phyloP scores from a whole-genome alignment of 2,329 filamentous ascomycete genomes.

The Calonectria crousiana region DNA sequence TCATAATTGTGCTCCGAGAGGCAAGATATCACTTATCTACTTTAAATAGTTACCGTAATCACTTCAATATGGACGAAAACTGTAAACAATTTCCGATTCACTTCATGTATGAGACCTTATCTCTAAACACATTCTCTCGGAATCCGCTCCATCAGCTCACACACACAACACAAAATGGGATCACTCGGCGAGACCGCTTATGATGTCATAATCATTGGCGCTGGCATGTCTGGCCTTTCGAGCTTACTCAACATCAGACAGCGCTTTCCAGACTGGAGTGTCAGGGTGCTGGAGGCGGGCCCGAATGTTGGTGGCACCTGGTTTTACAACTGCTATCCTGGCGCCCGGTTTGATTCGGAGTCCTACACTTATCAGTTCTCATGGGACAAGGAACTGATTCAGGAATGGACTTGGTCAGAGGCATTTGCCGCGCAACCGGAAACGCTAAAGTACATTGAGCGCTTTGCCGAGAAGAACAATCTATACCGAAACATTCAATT shows the following conservation, averaged over 20 bases:
- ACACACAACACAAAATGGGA: slow-evolving; percentile 23
- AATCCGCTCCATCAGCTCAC: too few relatives aligned
- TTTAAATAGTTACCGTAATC: neutral
- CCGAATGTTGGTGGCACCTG: slow-evolving; percentile 40
- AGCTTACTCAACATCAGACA: slow-evolving; percentile 54
- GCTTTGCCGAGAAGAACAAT: slow-evolving; percentile 5
- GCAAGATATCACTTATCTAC: neutral
- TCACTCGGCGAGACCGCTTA: slow-evolving; percentile 24
- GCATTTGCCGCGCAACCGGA: slow-evolving; percentile 7
- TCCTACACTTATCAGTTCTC: slow-evolving; percentile 54
- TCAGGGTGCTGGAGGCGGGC: slow-evolving; percentile 35
- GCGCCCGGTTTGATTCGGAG: slow-evolving; percentile 52
- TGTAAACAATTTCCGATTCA: neutral
- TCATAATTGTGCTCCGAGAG: too few relatives aligned
- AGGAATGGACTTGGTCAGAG: slow-evolving; percentile 15
- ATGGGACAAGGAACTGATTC: slow-evolving; percentile 13
- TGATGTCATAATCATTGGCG: slow-evolving; percentile 37
- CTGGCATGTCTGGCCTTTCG: slow-evolving; percentile 54
- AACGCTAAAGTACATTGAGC: slow-evolving; percentile 6
- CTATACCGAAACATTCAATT: neutral
- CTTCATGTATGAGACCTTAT: neutral
- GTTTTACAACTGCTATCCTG: slow-evolving; percentile 43
- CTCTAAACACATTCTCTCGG: neutral
- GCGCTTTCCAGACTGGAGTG: slow-evolving; percentile 35
- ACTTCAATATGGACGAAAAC: neutral